A percentile compares a stretch with the other conserved stretches of the same genome.
Evolutionary conservation across 768 basidiomycete genomes (phyloP).

Genomic region (Nidularia pulvinata): DNA sequence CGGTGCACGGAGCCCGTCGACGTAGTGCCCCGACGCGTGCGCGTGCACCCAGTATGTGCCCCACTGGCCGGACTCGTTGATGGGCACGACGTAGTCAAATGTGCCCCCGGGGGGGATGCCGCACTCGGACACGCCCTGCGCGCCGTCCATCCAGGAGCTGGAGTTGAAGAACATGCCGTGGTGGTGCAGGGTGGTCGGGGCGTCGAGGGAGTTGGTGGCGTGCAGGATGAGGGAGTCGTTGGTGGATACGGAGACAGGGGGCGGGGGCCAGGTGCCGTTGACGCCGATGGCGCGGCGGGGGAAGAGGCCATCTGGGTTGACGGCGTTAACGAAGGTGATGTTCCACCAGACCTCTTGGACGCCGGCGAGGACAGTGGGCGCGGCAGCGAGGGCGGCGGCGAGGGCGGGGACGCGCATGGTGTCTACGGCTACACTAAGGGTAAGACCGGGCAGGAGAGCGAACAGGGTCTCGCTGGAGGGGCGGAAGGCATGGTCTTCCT

Average conservation of each 20-base stretch:
- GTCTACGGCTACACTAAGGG: conserved; percentile 3
- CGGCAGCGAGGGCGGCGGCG: conserved; percentile 27
- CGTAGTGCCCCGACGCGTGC: conserved; percentile 84
- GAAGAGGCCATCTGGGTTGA: conserved; percentile 83
- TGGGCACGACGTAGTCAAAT: conserved; percentile 75
- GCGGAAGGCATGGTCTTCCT: too few species aligned
- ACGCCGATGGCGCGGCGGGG: conserved; percentile 82
- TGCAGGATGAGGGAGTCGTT: conserved; percentile 80
- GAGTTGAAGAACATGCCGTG: conserved; percentile 97
- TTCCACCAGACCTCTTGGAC: conserved; percentile 88
- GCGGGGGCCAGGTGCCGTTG: conserved; percentile 94
- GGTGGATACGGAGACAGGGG: conserved; percentile 71
- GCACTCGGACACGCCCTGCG: conserved; percentile 81
- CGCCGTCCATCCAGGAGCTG: conserved; percentile 89
- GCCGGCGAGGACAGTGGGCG: conserved; percentile 49
- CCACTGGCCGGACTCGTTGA: conserved; percentile 66
- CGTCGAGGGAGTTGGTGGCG: conserved; percentile 68
- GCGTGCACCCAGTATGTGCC: conserved; percentile 86
- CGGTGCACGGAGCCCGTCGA: conserved; percentile 91
- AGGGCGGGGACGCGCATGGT: conserved; percentile 12
- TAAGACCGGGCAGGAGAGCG: too few species aligned
- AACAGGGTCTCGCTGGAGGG: too few species aligned
- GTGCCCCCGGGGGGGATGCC: conserved; percentile 76
- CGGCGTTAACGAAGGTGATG: conserved; percentile 78
- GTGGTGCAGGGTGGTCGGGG: conserved; percentile 77